phyloP scores from a whole-genome alignment of 805 yeast genomes.

The Saturnispora ahearnii region DNA sequence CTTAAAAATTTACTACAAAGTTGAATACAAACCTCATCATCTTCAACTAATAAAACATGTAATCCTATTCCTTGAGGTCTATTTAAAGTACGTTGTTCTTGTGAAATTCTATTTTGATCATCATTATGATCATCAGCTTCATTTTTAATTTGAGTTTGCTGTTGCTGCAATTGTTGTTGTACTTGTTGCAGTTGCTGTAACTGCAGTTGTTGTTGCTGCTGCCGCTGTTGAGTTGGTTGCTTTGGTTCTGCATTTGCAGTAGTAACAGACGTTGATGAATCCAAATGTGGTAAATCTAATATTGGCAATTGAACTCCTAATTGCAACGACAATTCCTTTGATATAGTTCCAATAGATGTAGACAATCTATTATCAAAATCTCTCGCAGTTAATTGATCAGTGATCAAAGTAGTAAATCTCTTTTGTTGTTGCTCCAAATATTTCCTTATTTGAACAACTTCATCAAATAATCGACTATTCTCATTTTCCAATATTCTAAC shows the following conservation, averaged over 20 bases:
- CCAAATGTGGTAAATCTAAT: constrained; percentile 39
- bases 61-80: constrained; percentile 34
- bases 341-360: neutral
- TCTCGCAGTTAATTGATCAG: constrained; percentile 49
- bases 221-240: neutral
- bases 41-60: constrained; percentile 72
- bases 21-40: constrained; percentile 73
- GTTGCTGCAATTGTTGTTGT: neutral
- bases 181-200: neutral
- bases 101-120: neutral
- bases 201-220: constrained; percentile 2
- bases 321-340: constrained; percentile 18
- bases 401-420: constrained; percentile 57
- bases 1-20: constrained; percentile 73
- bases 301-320: constrained; percentile 64
- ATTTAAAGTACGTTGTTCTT: constrained; percentile 15
- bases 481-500: constrained; percentile 25
- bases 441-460: constrained; percentile 26
- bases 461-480: constrained; percentile 21
- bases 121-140: neutral
- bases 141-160: constrained; percentile 3
- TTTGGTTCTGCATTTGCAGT: neutral
- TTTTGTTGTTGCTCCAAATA: constrained; percentile 38
- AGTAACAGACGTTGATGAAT: neutral
- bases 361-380: constrained; percentile 37